These are phyloP conservation scores for Straminergon stramineum DNA, from an alignment of 225 moss, liverwort and hornwort genomes.

Conservation along the genomic window DNA sequence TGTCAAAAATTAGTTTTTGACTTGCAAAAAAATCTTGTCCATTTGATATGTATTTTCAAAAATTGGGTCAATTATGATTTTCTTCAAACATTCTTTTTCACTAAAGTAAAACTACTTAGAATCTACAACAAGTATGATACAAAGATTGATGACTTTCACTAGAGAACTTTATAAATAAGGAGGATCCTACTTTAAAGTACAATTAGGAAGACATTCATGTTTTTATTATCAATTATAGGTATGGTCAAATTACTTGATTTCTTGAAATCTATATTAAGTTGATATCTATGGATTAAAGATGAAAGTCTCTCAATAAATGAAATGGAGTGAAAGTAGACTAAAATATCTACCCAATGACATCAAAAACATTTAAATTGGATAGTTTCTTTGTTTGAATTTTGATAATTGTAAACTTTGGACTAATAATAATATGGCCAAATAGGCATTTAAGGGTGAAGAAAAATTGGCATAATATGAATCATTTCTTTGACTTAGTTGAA, in stretches of 20 bases:
- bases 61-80: rapidly evolving
- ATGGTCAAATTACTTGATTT: background rate
- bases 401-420: rapidly evolving
- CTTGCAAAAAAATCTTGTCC: background rate
- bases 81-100: background rate
- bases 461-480: background rate
- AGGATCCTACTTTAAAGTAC: background rate
- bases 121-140: too few species aligned
- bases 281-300: background rate
- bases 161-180: background rate
- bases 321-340: background rate
- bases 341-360: background rate
- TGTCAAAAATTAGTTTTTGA: background rate
- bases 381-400: background rate
- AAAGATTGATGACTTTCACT: background rate
- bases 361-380: background rate
- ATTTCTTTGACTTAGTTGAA: background rate
- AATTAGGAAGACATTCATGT: background rate
- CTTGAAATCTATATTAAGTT: background rate
- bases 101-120: too few species aligned
- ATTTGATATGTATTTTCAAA: background rate
- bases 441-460: background rate
- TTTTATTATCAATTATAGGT: background rate
- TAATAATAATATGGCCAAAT: background rate
- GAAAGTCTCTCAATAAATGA: background rate